Base-by-base conservation (phyloP, 1,284 basidiomycete species). In the Tausonia pullulans region DNA sequence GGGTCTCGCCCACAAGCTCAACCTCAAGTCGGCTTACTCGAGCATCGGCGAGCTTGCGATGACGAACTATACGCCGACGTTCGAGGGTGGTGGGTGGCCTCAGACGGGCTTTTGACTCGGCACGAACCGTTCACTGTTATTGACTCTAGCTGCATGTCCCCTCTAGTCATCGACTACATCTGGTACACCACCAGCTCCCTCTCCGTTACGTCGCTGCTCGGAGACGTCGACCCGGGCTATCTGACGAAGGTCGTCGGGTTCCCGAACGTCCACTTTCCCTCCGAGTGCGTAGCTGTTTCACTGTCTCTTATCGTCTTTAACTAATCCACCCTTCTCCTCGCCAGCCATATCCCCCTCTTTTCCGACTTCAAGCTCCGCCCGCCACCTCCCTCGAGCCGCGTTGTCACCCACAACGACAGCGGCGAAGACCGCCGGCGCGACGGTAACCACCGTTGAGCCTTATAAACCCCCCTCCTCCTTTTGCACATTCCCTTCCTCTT, bases 211-310 rank as follows among this genome's bases (percentile, higher is more conserved):
- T 87, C 87, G 16, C 84, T 97, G 51, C 80, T 98, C 57, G 90
- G 91, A 16, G 90, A 90, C 74, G 86, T 98, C 63, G 94, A 98
- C 75, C 82, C 81, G 72, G 76, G 75, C 43, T 99, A 99, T 79
- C 77, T 98, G 71, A 84, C 87, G 71, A 93, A 91, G 78, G 85
- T 86, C 9, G 94, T 98, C 62, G 96, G 96, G 44, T 98, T 98
- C 82, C 95, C 95, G 52, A 96, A 97, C 74, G 86, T 87, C 6
- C 91, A 97, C 74, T 96, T 94, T 81, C 92, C 94, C 50, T 93
- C 88, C 68, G 90, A 94, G 90, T 94, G 77, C 75, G 90, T 87
- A 40, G 40, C 10, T 7, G 66, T 64, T 61, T 61, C 64, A 7
- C 3, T 5, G 9, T 43, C 45, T n/a, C 9, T 8, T 40, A 3